Evolutionary conservation across 2,329 filamentous ascomycete species (phyloP).

Genomic region (Diaporthe ilicicola): DNA sequence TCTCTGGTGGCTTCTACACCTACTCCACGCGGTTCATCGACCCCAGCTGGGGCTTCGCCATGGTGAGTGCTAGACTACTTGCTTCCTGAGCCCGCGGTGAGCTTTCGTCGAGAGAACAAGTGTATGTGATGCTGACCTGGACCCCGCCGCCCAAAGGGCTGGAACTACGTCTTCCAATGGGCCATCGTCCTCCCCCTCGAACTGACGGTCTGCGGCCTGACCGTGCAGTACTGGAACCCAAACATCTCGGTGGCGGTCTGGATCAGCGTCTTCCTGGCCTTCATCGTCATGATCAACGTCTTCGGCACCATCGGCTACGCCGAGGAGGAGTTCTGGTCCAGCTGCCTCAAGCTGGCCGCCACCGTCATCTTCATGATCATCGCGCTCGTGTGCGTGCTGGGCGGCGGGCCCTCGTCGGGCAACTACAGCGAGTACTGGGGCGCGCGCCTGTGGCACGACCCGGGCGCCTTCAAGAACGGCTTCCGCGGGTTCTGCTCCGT

Average conservation of each 20-base stretch:
- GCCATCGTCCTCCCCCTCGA: slow-evolving; percentile 57
- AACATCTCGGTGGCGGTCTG: slow-evolving; percentile 58
- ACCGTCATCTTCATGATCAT: slow-evolving; percentile 72
- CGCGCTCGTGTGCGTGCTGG: slow-evolving; percentile 64
- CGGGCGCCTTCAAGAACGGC: slow-evolving; percentile 72
- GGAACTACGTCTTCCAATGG: slow-evolving; percentile 59
- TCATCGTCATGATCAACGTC: slow-evolving; percentile 62
- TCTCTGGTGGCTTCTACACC: slow-evolving; percentile 67
- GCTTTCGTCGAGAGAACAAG: no score
- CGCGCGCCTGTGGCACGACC: slow-evolving; percentile 57
- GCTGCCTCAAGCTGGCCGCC: slow-evolving; percentile 64
- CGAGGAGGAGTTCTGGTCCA: slow-evolving; percentile 69
- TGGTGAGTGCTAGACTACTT: slow-evolving; percentile 50
- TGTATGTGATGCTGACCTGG: no score
- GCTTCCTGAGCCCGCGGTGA: no score
- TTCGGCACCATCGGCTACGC: slow-evolving; percentile 65
- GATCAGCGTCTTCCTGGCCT: slow-evolving; percentile 63
- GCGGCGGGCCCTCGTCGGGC: slow-evolving; percentile 64
- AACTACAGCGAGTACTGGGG: slow-evolving; percentile 57
- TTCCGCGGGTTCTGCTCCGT: slow-evolving; percentile 79
- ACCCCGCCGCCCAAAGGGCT: slow-evolving; percentile 42
- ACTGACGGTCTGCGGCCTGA: slow-evolving; percentile 57
- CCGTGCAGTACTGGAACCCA: slow-evolving; percentile 58
- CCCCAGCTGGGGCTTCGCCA: slow-evolving; percentile 61
- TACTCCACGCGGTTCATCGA: slow-evolving; percentile 66